Base-by-base conservation (phyloP, 352 stramenopile genomes). In the Globisporangium mamillatum region DNA sequence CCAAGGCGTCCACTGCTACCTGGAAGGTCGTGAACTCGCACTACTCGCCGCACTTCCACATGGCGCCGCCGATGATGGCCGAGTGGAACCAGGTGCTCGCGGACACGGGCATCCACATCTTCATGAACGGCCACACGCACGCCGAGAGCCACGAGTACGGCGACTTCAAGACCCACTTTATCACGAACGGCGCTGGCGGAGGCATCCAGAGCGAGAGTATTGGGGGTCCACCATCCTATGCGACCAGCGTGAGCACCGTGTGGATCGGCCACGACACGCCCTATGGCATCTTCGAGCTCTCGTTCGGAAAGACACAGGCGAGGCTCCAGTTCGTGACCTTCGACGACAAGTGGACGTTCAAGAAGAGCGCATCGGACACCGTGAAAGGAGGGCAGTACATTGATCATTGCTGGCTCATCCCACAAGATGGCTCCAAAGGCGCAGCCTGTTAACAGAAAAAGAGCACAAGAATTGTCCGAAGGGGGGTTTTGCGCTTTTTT, bases 11-110 rank as follows among this genome's bases (percentile, higher is more conserved):
- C 4, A 86, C 68, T 0, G 84, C 84, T 5, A 89, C 79, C 27
- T 92, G 81, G 80, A 92, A 92, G 67, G 61, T 90, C 63, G 80
- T 92, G 52, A 90, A 90, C 64, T 84, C 84, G n/a, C 81, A 92
- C 72, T 90, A 92, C 72, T 89, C 80, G 22, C 84, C 84, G 32
- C 79, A 89, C 64, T 89, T 88, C 54, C 83, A 91, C 78, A 90
- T 91, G 81, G 68, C 71, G 9, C 85, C 82, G 29, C 64, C 70
- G n/a, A 84, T 89, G 76, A 91, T 91, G 80, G 64, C 74, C 22
- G 75, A 89, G 41, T 86, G 86, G 75, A 88, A 89, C 63, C 54
- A 76, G 1, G 78, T 87, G 74, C 66, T 90, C 7, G 64, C 73
- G 10, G 79, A 75, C 29, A 75, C 69, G 34, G 75, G 74, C 63